A percentile compares a stretch with the other conserved stretches of the same genome.
Evolutionary conservation across 2,329 filamentous ascomycete species (phyloP).

Genomic region (Arthrocladium fulminans): DNA sequence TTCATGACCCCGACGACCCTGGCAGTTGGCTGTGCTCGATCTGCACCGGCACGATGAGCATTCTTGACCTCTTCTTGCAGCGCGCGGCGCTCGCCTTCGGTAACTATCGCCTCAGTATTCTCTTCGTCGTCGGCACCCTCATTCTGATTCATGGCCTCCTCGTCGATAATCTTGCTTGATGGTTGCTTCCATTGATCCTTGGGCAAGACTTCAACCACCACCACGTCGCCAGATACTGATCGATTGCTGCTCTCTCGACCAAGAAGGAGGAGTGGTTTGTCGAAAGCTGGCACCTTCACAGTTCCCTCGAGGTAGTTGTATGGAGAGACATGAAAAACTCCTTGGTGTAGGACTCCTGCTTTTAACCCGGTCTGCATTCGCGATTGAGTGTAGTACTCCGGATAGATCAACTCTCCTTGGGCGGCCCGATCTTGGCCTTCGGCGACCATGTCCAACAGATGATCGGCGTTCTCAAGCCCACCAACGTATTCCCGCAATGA

Average conservation of each 20-base stretch:
- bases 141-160: conserved; percentile 82
- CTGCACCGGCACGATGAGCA: conserved; percentile 65
- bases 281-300: conserved; percentile 80
- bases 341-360: conserved; percentile 81
- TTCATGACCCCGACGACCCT: conserved; percentile 87
- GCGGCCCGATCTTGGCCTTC: conserved; percentile 60
- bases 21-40: conserved; percentile 81
- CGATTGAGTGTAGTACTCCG: conserved; percentile 80
- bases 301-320: conserved; percentile 97
- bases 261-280: conserved; percentile 76
- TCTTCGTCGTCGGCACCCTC: conserved; percentile 86
- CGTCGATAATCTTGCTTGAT: conserved; percentile 90
- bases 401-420: conserved; percentile 67
- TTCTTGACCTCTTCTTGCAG: conserved; percentile 86
- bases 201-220: conserved; percentile 85
- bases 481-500: conserved; percentile 71
- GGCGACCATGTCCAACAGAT: conserved; percentile 86
- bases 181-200: conserved; percentile 96
- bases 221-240: conserved; percentile 80
- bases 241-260: conserved; percentile 95
- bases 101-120: conserved; percentile 65
- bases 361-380: conserved; percentile 93
- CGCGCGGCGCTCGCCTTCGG: conserved; percentile 74
- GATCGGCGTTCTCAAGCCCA: conserved; percentile 72
- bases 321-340: conserved; percentile 88